Evolutionary conservation across 192 early-diverging fungal species (phyloP).

Genomic region (Gigaspora rosea): DNA sequence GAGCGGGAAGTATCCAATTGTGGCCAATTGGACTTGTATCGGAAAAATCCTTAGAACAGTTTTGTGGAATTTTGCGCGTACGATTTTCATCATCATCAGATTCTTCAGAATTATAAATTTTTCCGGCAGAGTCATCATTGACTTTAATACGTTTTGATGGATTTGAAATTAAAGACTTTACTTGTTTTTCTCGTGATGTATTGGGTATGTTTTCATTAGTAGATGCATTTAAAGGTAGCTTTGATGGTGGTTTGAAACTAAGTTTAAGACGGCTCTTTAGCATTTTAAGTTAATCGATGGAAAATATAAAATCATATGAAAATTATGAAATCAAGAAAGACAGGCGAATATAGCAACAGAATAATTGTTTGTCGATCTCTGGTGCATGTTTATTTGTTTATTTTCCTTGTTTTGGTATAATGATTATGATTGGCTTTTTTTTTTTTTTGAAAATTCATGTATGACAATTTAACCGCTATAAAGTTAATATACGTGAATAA

Average conservation of each 20-base stretch:
- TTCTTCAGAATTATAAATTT: background rate
- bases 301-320: background rate
- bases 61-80: background rate
- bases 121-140: background rate
- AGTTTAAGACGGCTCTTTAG: background rate
- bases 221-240: background rate
- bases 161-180: background rate
- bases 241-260: conserved; percentile 1
- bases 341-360: background rate
- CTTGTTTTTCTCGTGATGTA: background rate
- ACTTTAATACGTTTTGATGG: background rate
- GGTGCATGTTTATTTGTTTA: no score
- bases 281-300: background rate
- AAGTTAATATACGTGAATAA: background rate
- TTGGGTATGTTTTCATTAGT: background rate
- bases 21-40: background rate
- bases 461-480: background rate
- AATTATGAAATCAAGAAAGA: background rate
- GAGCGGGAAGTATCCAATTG: no score
- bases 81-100: background rate
- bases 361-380: no score
- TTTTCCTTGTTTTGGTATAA: no score
- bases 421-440: no score
- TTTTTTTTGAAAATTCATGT: background rate
- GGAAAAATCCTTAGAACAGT: background rate